These are phyloP conservation scores for Salix udensis DNA, from an alignment of 345 rosid genomes.

Conservation along the genomic window DNA sequence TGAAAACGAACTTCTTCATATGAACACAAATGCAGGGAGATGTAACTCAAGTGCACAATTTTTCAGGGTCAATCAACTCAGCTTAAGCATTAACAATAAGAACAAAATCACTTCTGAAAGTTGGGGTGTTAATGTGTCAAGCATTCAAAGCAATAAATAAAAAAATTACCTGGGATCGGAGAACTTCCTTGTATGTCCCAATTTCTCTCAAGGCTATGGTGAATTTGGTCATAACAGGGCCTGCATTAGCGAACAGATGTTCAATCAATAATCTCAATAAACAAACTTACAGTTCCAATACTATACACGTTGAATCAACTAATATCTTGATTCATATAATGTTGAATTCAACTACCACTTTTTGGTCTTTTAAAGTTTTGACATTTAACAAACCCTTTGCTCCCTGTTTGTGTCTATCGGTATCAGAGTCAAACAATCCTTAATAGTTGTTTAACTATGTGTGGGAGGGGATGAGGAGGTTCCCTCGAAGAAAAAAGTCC, in stretches of 20 bases:
- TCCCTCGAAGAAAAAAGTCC: no score
- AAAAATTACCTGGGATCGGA: slow-evolving; percentile 78
- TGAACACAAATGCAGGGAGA: not conserved
- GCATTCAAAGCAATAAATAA: not conserved
- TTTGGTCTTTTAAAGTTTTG: no score
- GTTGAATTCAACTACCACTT: not conserved
- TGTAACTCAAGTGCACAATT: not conserved
- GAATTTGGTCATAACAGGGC: slow-evolving; percentile 99
- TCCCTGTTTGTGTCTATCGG: no score
- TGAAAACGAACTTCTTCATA: not conserved
- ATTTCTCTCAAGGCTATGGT: slow-evolving; percentile 98
- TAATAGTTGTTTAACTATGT: no score
- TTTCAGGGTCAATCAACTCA: not conserved
- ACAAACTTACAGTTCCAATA: not conserved
- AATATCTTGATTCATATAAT: not conserved
- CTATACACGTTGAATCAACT: not conserved
- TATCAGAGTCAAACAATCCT: no score
- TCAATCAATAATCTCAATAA: slow-evolving; percentile 14
- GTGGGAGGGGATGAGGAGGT: no score
- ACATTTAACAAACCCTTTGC: no score
- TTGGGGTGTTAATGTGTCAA: not conserved
- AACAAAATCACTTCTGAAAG: not conserved
- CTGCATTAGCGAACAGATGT: slow-evolving; percentile 36
- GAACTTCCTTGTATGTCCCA: slow-evolving; percentile 96
- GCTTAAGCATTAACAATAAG: not conserved